These are phyloP conservation scores for Chlamydomonas applanata DNA, from an alignment of 139 green algal species.

Conservation along the genomic window DNA sequence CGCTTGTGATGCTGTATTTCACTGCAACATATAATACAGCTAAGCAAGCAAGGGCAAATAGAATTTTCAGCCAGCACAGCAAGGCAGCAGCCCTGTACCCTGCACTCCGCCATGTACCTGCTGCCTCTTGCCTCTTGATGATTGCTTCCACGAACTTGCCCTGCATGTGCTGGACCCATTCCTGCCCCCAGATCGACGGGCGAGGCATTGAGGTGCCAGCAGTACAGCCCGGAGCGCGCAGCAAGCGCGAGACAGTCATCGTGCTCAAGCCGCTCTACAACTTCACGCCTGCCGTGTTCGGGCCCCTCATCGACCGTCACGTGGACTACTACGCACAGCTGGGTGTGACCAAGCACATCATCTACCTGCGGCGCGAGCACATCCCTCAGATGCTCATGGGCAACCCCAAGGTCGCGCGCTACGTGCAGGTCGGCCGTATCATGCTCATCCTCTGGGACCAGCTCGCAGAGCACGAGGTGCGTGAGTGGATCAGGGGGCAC, in stretches of 20 bases:
- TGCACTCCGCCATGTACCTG: too few species aligned
- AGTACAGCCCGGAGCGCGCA: neutral
- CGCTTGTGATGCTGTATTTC: too few species aligned
- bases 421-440: neutral
- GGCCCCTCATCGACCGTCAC: constrained; percentile 12
- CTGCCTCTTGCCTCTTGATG: too few species aligned
- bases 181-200: neutral
- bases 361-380: constrained; percentile 15
- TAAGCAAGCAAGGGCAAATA: too few species aligned
- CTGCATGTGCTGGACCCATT: too few species aligned
- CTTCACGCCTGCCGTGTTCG: neutral
- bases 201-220: constrained; percentile 12
- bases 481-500: too few species aligned
- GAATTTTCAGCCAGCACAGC: too few species aligned
- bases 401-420: neutral
- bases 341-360: constrained; percentile 27
- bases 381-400: neutral
- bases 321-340: constrained; percentile 24
- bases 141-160: too few species aligned
- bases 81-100: too few species aligned
- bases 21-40: too few species aligned
- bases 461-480: constrained; percentile 13
- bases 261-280: constrained; percentile 13
- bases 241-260: neutral
- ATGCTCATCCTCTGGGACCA: constrained; percentile 10